phyloP scores from a whole-genome alignment of 2,329 filamentous ascomycete species.

The Sporothrix pseudoabietina region DNA sequence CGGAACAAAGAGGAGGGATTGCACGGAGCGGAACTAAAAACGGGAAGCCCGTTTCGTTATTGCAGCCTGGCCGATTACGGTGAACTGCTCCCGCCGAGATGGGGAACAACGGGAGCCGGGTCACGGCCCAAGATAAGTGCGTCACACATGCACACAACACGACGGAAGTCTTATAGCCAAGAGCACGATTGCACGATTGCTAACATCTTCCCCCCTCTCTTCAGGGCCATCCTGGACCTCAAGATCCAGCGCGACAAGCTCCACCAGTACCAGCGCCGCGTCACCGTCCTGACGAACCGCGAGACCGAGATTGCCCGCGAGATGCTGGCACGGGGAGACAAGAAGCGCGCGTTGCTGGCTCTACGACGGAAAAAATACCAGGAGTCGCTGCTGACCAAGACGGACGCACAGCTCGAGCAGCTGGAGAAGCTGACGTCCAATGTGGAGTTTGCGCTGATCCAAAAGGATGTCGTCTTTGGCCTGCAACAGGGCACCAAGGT shows the following conservation, averaged over 20 bases:
- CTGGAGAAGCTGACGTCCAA: constrained; percentile 83
- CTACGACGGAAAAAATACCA: constrained; percentile 97
- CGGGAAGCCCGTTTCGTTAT: neutral
- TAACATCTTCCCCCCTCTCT: neutral
- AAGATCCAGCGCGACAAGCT: constrained; percentile 97
- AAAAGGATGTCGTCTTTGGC: constrained; percentile 94
- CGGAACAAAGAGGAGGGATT: neutral
- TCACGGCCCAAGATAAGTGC: constrained; percentile 81
- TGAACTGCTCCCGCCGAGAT: constrained; percentile 42
- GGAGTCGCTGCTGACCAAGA: constrained; percentile 83
- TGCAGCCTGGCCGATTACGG: neutral
- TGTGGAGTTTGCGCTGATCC: constrained; percentile 94
- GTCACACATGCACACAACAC: constrained; percentile 35
- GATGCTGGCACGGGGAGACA: constrained; percentile 79
- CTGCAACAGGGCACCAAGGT: constrained; percentile 89
- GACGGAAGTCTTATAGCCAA: no score
- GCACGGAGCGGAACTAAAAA: neutral
- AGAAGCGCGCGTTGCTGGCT: constrained; percentile 78
- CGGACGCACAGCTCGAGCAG: constrained; percentile 90
- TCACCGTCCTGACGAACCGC: constrained; percentile 79
- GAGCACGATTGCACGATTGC: neutral
- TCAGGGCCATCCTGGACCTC: constrained; percentile 92
- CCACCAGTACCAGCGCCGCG: constrained; percentile 91
- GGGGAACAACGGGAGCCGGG: constrained; percentile 60
- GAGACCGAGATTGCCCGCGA: constrained; percentile 85